Conservation (phyloP, 2,329 filamentous ascomycete genomes). For the Trichophyton benhamiae region DNA sequence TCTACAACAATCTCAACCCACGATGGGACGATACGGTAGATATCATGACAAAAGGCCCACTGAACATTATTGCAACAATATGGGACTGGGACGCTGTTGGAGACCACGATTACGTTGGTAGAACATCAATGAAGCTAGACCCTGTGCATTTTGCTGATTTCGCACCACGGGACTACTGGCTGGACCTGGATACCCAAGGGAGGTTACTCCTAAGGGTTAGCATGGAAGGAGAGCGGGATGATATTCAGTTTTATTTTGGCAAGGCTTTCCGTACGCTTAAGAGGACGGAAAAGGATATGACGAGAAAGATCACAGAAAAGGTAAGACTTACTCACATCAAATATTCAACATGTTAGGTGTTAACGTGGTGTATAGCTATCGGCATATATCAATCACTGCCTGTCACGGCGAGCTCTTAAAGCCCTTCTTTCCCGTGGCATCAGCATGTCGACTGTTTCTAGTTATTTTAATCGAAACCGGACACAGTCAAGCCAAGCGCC, state of each 20-base stretch:
- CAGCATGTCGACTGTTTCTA: constrained; percentile 60
- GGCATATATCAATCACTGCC: constrained; percentile 77
- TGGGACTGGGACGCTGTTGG: constrained; percentile 98
- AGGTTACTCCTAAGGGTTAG: constrained; percentile 79
- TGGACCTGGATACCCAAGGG: constrained; percentile 92
- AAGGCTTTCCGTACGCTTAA: constrained; percentile 94
- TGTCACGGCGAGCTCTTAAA: constrained; percentile 71
- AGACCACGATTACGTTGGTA: constrained; percentile 91
- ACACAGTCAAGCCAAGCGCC: constrained; percentile 42
- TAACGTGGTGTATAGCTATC: constrained; percentile 50
- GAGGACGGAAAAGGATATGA: constrained; percentile 95
- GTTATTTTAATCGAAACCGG: constrained; percentile 46
- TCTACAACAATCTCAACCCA: constrained; percentile 81
- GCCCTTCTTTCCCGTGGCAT: constrained; percentile 62
- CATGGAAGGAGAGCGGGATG: constrained; percentile 97
- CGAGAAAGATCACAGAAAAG: constrained; percentile 95
- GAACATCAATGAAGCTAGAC: constrained; percentile 95
- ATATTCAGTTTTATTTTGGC: constrained; percentile 97
- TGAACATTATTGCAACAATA: constrained; percentile 91
- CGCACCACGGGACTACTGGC: constrained; percentile 90
- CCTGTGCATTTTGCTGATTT: constrained; percentile 96
- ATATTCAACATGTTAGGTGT: not conserved
- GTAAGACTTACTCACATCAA: constrained; percentile 36
- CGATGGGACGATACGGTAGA: constrained; percentile 97
- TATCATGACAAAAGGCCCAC: constrained; percentile 77